Evolutionary conservation across 805 yeast genomes (phyloP).

Genomic region (Sungouiozyma intestinalis): DNA sequence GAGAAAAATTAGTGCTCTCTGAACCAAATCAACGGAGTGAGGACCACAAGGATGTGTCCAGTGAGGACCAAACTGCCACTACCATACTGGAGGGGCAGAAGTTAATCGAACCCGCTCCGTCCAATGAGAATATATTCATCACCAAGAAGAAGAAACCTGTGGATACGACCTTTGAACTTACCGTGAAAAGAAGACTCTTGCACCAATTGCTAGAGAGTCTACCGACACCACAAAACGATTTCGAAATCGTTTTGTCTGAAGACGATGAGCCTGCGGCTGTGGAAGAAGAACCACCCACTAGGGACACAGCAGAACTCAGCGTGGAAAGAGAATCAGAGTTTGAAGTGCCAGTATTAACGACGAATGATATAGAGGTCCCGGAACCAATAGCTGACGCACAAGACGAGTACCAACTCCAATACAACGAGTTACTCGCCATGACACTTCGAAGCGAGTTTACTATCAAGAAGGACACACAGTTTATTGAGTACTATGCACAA

Average conservation of each 20-base stretch:
- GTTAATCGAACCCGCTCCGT: too few species aligned
- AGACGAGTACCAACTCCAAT: constrained; percentile 12
- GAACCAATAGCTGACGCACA: constrained; percentile 11
- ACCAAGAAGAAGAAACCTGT: not conserved
- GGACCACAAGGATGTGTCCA: not conserved
- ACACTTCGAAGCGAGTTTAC: not conserved
- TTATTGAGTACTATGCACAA: not conserved
- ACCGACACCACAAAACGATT: constrained; percentile 39
- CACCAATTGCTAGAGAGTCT: constrained; percentile 23
- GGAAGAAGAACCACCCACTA: too few species aligned
- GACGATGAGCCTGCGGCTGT: too few species aligned
- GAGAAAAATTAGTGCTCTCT: not conserved
- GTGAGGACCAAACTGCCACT: too few species aligned
- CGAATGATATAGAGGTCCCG: constrained; percentile 9
- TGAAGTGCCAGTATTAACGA: not conserved
- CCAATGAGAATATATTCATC: not conserved
- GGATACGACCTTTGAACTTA: not conserved
- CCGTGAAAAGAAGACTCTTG: constrained; percentile 7
- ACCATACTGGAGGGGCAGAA: too few species aligned
- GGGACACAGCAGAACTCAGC: too few species aligned
- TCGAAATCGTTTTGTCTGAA: constrained; percentile 32
- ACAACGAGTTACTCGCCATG: constrained; percentile 14
- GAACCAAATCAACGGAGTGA: not conserved
- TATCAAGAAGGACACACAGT: constrained; percentile 1
- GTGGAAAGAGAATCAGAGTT: not conserved